Evolutionary conservation across 495 filamentous ascomycete genomes (phyloP).

Genomic region (Neurospora discreta): DNA sequence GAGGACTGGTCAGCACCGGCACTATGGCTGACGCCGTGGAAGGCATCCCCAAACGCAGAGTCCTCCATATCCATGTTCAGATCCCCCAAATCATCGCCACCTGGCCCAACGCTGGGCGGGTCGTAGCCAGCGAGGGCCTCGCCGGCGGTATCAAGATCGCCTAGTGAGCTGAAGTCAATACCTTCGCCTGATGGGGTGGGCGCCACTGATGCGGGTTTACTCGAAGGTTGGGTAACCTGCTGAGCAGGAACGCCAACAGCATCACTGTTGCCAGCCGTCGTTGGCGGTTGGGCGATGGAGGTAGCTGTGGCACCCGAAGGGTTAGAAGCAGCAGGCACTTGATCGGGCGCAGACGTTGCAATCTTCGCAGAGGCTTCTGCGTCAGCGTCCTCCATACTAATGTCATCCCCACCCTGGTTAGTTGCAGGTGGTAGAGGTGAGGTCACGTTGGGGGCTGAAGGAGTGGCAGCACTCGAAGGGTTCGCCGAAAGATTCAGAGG

Average conservation of each 20-base stretch:
- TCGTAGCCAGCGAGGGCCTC: constrained; percentile 37
- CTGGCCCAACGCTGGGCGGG: constrained; percentile 16
- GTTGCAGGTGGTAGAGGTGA: constrained; percentile 8
- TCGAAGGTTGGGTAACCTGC: constrained; percentile 8
- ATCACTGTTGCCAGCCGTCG: constrained; percentile 10
- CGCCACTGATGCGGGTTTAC: constrained; percentile 28
- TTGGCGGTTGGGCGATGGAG: constrained; percentile 3
- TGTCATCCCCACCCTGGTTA: constrained; percentile 8
- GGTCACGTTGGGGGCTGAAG: constrained; percentile 27
- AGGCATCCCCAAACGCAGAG: constrained; percentile 45
- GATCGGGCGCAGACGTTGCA: constrained; percentile 23
- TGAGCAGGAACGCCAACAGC: neutral
- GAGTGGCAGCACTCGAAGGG: constrained; percentile 37
- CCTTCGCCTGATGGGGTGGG: constrained; percentile 23
- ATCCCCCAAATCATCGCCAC: constrained; percentile 28
- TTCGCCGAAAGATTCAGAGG: constrained; percentile 24
- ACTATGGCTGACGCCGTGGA: constrained; percentile 34
- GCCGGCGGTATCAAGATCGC: constrained; percentile 40
- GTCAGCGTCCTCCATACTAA: constrained; percentile 27
- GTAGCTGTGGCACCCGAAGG: neutral
- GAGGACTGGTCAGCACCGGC: neutral
- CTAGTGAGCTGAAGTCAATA: constrained; percentile 40
- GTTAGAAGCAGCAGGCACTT: constrained; percentile 7
- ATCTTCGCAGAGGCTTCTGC: constrained; percentile 7
- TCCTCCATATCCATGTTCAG: constrained; percentile 41